Percentiles rank a stretch among this genome's conserved stretches.
These are phyloP conservation scores for Ophiorrhiza pumila DNA, from an alignment of 257 asterid species.

Conservation along the genomic window DNA sequence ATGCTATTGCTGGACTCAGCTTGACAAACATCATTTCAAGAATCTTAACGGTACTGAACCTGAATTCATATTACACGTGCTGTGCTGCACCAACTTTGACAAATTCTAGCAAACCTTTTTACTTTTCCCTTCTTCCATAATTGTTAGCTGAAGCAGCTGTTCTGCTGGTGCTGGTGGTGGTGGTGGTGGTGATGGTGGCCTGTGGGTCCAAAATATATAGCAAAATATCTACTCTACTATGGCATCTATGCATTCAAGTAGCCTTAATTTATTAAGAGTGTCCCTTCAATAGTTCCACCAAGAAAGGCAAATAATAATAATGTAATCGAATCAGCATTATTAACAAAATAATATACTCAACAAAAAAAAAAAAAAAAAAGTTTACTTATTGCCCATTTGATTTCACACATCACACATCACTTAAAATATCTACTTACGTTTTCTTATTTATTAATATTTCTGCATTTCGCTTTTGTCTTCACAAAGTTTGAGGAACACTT, in stretches of 20 bases:
- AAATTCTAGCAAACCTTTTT: neutral
- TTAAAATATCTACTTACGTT: neutral
- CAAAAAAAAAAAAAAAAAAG: too few species aligned
- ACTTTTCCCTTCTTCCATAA: neutral
- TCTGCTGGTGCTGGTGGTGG: too few species aligned
- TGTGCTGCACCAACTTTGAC: neutral
- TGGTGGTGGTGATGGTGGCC: too few species aligned
- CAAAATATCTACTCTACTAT: neutral
- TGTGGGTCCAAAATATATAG: neutral
- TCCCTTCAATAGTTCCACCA: constrained; percentile 3
- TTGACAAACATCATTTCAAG: too few species aligned
- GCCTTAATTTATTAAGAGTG: neutral
- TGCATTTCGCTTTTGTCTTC: too few species aligned
- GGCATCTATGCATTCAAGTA: neutral
- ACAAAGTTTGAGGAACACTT: neutral
- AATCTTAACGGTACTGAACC: too few species aligned
- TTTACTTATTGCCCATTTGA: neutral
- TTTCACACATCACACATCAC: too few species aligned
- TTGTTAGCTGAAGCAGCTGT: too few species aligned
- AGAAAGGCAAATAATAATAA: neutral
- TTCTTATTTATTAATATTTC: neutral
- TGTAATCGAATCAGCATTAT: neutral
- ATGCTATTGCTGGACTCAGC: too few species aligned
- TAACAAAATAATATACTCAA: neutral
- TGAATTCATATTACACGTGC: too few species aligned